phyloP scores from a whole-genome alignment of 352 stramenopile genomes.

The Elongisporangium undulatum region DNA sequence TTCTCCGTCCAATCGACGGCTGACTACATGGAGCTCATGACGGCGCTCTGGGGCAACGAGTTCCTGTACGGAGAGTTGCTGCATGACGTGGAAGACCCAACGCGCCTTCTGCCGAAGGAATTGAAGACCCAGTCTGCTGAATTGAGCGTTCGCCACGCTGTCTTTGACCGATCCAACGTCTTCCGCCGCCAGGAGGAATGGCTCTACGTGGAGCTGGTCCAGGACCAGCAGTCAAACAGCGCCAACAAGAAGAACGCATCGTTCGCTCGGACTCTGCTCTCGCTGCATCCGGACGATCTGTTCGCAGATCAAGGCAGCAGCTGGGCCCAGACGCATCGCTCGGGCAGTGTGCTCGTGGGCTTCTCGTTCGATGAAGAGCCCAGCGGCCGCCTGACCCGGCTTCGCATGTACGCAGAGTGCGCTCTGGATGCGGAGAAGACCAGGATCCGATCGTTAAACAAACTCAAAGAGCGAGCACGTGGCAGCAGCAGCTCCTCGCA shows the following conservation, averaged over 20 bases:
- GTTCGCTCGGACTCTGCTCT: conserved; percentile 32
- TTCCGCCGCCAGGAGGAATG: conserved; percentile 46
- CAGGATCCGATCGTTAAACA: neutral
- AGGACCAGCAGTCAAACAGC: conserved; percentile 8
- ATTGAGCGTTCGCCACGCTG: conserved; percentile 36
- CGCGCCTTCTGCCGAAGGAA: neutral
- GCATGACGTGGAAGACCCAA: conserved; percentile 12
- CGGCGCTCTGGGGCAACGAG: conserved; percentile 28
- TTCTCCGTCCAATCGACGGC: conserved; percentile 24
- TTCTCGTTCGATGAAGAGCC: conserved; percentile 6
- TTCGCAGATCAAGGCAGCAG: conserved; percentile 28
- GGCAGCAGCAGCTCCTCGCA: neutral
- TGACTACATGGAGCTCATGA: conserved; percentile 32
- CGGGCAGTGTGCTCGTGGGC: conserved; percentile 26
- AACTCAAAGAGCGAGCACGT: neutral
- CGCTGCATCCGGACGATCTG: conserved; percentile 35
- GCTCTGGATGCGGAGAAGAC: conserved; percentile 1
- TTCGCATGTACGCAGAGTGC: conserved; percentile 2
- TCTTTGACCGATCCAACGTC: conserved; percentile 34
- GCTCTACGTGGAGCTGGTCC: conserved; percentile 31
- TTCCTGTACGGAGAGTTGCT: conserved; percentile 50
- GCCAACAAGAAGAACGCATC: conserved; percentile 7
- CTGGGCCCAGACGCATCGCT: conserved; percentile 23
- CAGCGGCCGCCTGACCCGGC: conserved; percentile 4
- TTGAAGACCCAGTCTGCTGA: neutral